phyloP scores from a whole-genome alignment of 257 asterid genomes.

The Lycium barbarum region DNA sequence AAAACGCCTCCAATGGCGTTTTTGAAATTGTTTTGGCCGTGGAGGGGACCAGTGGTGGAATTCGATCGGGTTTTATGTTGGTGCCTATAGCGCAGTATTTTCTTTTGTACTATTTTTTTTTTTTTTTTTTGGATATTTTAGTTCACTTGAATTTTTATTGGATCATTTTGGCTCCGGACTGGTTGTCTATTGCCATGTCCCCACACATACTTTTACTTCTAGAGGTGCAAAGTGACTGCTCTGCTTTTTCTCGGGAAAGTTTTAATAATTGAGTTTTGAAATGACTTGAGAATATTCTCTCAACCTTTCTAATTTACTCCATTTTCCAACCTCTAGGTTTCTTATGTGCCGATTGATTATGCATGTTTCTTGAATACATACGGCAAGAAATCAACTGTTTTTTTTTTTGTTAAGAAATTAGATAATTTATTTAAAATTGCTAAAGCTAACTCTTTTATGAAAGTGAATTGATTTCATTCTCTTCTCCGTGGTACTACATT shows the following conservation, averaged over 20 bases:
- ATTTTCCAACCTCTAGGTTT: not conserved
- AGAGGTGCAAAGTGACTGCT: not conserved
- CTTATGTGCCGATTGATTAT: no score
- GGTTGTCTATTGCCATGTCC: not conserved
- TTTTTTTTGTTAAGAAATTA: not conserved
- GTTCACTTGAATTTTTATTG: not conserved
- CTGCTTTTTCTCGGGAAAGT: not conserved
- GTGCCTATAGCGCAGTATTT: no score
- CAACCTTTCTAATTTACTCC: not conserved
- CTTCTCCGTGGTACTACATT: not conserved
- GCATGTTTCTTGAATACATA: not conserved
- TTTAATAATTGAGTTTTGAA: not conserved
- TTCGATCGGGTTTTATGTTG: no score
- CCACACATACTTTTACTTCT: not conserved
- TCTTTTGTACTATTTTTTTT: no score
- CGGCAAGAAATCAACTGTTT: not conserved
- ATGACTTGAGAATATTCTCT: constrained; percentile 1
- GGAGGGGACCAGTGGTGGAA: no score
- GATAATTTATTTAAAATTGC: not conserved
- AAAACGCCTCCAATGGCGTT: no score
- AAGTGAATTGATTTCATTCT: not conserved
- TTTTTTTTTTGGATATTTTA: no score
- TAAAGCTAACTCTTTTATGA: not conserved
- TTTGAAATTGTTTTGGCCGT: no score
- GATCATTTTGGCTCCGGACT: no score